Conservation (phyloP, 192 early-diverging fungal species). For the Entomortierella chlamydospora region DNA sequence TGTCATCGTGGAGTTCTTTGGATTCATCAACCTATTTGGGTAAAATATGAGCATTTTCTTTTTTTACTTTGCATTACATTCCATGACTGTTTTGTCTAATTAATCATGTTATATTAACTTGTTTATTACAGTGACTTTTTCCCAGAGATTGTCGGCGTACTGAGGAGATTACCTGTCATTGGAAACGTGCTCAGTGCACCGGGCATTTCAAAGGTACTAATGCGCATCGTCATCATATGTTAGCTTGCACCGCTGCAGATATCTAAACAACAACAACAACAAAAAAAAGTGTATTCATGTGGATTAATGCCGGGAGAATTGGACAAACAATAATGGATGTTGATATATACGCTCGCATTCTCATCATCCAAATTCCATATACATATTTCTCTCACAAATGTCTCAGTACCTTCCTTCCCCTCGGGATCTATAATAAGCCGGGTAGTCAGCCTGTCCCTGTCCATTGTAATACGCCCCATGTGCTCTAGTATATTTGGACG, state of each 20-base stretch:
- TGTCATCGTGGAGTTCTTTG: slow-evolving; percentile 90
- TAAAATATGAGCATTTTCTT: slow-evolving; percentile 42
- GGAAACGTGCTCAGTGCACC: slow-evolving; percentile 89
- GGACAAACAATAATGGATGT: not conserved
- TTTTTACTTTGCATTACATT: not conserved
- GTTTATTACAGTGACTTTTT: slow-evolving; percentile 92
- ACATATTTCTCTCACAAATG: not conserved
- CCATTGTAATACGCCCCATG: not conserved
- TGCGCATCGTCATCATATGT: not conserved
- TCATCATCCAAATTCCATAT: not conserved
- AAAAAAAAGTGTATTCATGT: no score
- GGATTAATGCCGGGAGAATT: no score
- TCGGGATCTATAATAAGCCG: slow-evolving; percentile 14
- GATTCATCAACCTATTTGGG: slow-evolving; percentile 98
- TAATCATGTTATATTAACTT: not conserved
- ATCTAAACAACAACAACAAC: no score
- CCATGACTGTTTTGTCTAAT: not conserved
- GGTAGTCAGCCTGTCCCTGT: not conserved
- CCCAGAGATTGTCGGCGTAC: slow-evolving; percentile 89
- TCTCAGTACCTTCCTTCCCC: slow-evolving; percentile 28
- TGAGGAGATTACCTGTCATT: slow-evolving; percentile 90
- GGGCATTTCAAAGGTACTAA: slow-evolving; percentile 76
- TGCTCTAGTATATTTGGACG: not conserved
- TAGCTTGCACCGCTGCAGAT: no score
- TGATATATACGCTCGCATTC: no score